Evolutionary conservation across 805 yeast species (phyloP).

Genomic region (Ogataea trehalophila): DNA sequence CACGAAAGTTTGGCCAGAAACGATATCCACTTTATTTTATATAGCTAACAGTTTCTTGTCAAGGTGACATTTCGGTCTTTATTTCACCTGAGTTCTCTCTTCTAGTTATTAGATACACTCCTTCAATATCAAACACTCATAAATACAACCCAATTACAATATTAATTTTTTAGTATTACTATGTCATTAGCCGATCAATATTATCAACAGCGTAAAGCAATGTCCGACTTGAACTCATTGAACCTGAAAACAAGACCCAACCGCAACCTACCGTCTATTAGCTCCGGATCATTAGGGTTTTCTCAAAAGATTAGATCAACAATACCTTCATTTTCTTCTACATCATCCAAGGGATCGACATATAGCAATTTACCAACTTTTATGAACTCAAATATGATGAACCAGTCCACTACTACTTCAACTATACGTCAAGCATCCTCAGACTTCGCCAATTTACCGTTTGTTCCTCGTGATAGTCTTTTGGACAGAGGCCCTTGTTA

Average conservation of each 20-base stretch:
- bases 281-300: background rate
- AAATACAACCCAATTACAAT: too few relatives aligned
- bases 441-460: slow-evolving; percentile 10
- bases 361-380: slow-evolving; percentile 18
- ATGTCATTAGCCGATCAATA: slow-evolving; percentile 1
- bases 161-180: background rate
- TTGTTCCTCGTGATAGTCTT: slow-evolving; percentile 15
- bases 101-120: too few relatives aligned
- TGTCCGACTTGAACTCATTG: background rate
- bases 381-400: slow-evolving; percentile 6
- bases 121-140: too few relatives aligned
- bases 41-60: too few relatives aligned
- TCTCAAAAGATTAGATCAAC: slow-evolving; percentile 1
- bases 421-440: slow-evolving; percentile 11
- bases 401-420: slow-evolving; percentile 3
- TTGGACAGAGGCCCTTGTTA: slow-evolving; percentile 2
- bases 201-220: background rate
- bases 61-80: too few relatives aligned
- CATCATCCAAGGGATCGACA: slow-evolving; percentile 7
- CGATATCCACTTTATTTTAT: too few relatives aligned
- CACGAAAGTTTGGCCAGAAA: too few relatives aligned
- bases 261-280: background rate
- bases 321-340: slow-evolving; percentile 10
- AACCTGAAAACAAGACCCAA: background rate
- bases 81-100: too few relatives aligned